Percentiles rank a stretch among this genome's conserved stretches.
These are phyloP conservation scores for Peniophora sp. DNA, from an alignment of 1,284 basidiomycete genomes.

Conservation along the genomic window DNA sequence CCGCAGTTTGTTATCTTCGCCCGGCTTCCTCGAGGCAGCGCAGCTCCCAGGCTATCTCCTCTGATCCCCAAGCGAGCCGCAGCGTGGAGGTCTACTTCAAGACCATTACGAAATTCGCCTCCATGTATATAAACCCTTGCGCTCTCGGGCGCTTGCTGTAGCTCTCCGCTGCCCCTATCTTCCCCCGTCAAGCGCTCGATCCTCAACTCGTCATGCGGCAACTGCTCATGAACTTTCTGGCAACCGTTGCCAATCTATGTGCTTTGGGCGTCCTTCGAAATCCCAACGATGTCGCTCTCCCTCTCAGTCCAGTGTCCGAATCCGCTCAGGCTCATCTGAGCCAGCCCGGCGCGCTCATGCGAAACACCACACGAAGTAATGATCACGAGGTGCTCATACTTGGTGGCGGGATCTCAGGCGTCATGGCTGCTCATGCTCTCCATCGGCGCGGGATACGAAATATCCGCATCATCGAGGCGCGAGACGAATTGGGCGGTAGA, in stretches of 20 bases:
- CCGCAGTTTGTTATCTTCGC: not conserved
- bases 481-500: slow-evolving; percentile 52
- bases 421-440: slow-evolving; percentile 57
- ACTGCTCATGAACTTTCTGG: not conserved
- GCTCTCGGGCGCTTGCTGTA: not conserved
- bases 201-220: not conserved
- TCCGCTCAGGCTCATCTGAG: no score
- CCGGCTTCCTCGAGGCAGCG: not conserved
- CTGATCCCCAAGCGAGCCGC: not conserved
- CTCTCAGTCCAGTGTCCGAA: no score
- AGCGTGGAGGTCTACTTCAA: not conserved
- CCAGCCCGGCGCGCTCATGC: no score
- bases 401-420: slow-evolving; percentile 60
- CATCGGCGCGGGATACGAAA: slow-evolving; percentile 47
- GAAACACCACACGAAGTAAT: not conserved
- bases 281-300: not conserved
- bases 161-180: not conserved
- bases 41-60: not conserved
- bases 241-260: not conserved
- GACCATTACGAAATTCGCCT: not conserved
- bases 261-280: not conserved
- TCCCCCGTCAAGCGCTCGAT: not conserved
- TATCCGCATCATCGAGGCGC: slow-evolving; percentile 56
- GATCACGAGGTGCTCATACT: slow-evolving; percentile 38
- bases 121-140: no score